These are phyloP conservation scores for Botrytis sinoallii DNA, from an alignment of 2,329 filamentous ascomycete species.

Conservation along the genomic window DNA sequence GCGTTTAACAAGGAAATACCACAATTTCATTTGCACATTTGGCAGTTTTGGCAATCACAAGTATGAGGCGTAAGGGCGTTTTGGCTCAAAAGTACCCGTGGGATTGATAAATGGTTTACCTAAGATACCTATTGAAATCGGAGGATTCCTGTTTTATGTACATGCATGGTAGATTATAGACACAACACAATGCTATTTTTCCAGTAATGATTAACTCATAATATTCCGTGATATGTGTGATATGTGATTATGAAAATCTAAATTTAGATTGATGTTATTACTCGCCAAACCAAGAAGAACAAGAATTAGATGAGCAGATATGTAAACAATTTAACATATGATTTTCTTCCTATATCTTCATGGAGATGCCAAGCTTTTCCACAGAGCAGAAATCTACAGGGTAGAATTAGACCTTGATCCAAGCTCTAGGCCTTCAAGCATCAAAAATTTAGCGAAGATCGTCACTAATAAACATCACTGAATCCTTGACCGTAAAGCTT, in stretches of 20 bases:
- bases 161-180: background rate
- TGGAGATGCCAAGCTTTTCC: background rate
- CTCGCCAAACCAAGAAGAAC: background rate
- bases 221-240: background rate
- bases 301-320: background rate
- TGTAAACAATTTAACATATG: background rate
- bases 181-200: background rate
- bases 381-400: background rate
- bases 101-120: background rate
- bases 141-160: background rate
- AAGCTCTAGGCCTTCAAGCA: slow-evolving; percentile 4
- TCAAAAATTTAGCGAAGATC: slow-evolving; percentile 10
- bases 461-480: slow-evolving; percentile 10
- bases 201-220: background rate
- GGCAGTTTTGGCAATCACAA: background rate
- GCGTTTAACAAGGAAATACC: slow-evolving; percentile 17
- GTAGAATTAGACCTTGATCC: background rate
- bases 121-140: background rate
- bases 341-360: background rate
- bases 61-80: background rate
- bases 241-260: background rate
- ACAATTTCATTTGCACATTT: slow-evolving; percentile 12
- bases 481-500: slow-evolving; percentile 8
- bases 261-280: background rate
- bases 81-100: background rate